Percentiles rank a stretch among this genome's conserved stretches.
Conservation (phyloP, 1,139 yeast species). For the Pneumocystis sp. region DNA sequence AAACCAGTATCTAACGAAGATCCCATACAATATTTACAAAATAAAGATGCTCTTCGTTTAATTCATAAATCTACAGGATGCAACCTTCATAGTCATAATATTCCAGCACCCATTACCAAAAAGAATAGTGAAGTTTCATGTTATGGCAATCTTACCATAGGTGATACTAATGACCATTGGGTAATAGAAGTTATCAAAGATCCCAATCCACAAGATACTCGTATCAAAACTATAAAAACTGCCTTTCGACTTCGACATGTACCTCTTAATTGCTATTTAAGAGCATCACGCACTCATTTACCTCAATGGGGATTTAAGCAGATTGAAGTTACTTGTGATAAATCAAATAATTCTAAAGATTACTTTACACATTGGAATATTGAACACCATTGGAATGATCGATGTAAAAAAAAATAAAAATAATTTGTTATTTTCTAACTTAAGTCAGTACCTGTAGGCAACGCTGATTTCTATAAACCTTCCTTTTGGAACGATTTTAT, state of each 20-base stretch:
- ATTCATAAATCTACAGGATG: constrained; percentile 72
- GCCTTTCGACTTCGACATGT: constrained; percentile 63
- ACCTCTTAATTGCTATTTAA: constrained; percentile 66
- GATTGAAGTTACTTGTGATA: constrained; percentile 83
- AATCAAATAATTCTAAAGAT: constrained; percentile 63
- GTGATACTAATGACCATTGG: constrained; percentile 93
- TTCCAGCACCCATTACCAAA: constrained; percentile 66
- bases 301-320: constrained; percentile 99
- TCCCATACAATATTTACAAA: constrained; percentile 40
- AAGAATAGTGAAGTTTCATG: constrained; percentile 65
- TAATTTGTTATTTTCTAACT: neutral
- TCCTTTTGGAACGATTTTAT: constrained; percentile 72
- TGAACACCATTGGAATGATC: constrained; percentile 65
- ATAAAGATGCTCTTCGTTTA: constrained; percentile 65
- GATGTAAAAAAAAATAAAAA: constrained; percentile 16
- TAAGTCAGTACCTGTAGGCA: constrained; percentile 40
- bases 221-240: constrained; percentile 75
- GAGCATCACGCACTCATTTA: constrained; percentile 60
- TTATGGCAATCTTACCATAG: constrained; percentile 74
- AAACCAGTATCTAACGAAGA: constrained; percentile 34
- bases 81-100: constrained; percentile 76
- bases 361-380: constrained; percentile 98
- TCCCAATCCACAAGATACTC: constrained; percentile 41
- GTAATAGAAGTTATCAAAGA: constrained; percentile 73
- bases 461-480: constrained; percentile 49